Evolutionary conservation across 495 filamentous ascomycete genomes (phyloP).

Genomic region (Penicillium soppii): DNA sequence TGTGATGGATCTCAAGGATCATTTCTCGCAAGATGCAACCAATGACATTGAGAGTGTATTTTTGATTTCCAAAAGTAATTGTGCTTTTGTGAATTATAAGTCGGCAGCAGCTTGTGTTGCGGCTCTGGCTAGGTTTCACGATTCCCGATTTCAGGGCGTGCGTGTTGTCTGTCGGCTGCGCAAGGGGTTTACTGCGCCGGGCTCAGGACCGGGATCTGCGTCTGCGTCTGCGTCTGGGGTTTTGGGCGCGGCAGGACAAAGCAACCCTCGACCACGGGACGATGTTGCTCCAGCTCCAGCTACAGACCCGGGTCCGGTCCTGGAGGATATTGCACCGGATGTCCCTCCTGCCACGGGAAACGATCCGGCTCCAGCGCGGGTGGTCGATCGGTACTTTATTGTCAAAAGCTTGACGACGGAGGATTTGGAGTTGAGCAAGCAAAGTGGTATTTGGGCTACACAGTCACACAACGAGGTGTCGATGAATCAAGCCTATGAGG

Average conservation of each 20-base stretch:
- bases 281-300: constrained; percentile 2
- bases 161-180: constrained; percentile 89
- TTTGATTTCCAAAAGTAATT: constrained; percentile 96
- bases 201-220: constrained; percentile 18
- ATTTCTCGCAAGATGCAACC: constrained; percentile 81
- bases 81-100: constrained; percentile 95
- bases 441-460: constrained; percentile 89
- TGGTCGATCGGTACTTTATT: constrained; percentile 78
- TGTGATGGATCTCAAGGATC: constrained; percentile 79
- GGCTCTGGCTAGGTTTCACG: constrained; percentile 83
- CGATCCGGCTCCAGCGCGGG: constrained; percentile 29
- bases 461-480: constrained; percentile 87
- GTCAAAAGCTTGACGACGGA: constrained; percentile 95
- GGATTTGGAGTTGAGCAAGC: constrained; percentile 87
- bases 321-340: neutral
- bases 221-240: constrained; percentile 18
- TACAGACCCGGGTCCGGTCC: neutral
- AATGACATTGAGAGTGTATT: constrained; percentile 86
- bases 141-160: constrained; percentile 84
- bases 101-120: constrained; percentile 73
- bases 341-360: constrained; percentile 1
- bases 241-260: neutral
- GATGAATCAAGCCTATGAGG: constrained; percentile 83
- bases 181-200: constrained; percentile 48
- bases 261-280: neutral